A percentile compares a stretch with the other conserved stretches of the same genome.
phyloP scores from a whole-genome alignment of 148 eudicot genomes.

The Rhododendron kiyosumense region DNA sequence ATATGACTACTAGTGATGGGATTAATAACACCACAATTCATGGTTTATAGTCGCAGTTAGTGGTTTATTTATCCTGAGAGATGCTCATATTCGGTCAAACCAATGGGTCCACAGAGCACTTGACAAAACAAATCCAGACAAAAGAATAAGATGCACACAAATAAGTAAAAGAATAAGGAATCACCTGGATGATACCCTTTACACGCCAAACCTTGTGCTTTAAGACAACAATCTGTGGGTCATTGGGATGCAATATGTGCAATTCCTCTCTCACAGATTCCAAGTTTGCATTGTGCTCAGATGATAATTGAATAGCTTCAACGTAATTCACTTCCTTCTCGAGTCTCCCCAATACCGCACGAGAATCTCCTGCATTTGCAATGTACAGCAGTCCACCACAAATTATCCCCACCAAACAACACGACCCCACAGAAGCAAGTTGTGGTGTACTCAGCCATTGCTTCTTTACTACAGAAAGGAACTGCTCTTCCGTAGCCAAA shows the following conservation, averaged over 20 bases:
- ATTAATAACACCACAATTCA: not conserved
- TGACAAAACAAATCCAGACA: not conserved
- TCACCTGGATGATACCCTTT: slow-evolving; percentile 84
- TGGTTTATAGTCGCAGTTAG: not conserved
- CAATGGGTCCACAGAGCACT: not conserved
- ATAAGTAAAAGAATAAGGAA: not conserved
- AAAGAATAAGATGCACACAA: not conserved
- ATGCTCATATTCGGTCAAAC: not conserved
- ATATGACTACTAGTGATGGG: not conserved
- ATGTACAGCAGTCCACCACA: slow-evolving; percentile 59
- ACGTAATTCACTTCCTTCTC: slow-evolving; percentile 33
- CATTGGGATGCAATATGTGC: slow-evolving; percentile 57
- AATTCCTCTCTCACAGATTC: slow-evolving; percentile 69
- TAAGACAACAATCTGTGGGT: slow-evolving; percentile 66
- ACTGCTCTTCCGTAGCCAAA: slow-evolving; percentile 71
- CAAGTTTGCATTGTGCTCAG: slow-evolving; percentile 72
- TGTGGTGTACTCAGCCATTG: slow-evolving; percentile 62
- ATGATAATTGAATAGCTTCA: slow-evolving; percentile 64
- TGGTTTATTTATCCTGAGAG: not conserved
- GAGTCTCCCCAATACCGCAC: slow-evolving; percentile 61
- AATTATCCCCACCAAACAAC: slow-evolving; percentile 71
- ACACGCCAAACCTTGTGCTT: slow-evolving; percentile 93
- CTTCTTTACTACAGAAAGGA: slow-evolving; percentile 52
- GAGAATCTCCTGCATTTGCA: slow-evolving; percentile 87
- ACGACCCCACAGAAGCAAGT: slow-evolving; percentile 78